These are phyloP conservation scores for Amanita rubescens DNA, from an alignment of 768 basidiomycete genomes.

Conservation along the genomic window DNA sequence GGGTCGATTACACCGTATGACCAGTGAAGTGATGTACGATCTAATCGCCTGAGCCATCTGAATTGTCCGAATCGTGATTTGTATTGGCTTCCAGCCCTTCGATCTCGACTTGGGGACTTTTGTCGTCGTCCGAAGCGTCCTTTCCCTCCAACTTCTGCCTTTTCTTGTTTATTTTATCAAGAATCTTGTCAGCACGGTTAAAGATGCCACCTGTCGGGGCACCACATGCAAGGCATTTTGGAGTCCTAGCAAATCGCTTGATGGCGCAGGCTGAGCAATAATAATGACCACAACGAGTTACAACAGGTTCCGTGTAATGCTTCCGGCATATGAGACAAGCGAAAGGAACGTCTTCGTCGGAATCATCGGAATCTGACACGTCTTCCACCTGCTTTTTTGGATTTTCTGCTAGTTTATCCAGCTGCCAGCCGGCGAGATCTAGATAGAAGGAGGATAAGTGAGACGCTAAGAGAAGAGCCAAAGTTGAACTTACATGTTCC, in stretches of 20 bases:
- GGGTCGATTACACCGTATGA: neutral
- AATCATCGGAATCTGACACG: conserved; percentile 55
- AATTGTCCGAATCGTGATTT: conserved; percentile 28
- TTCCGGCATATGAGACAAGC: conserved; percentile 98
- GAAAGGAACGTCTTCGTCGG: conserved; percentile 88
- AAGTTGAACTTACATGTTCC: conserved; percentile 68
- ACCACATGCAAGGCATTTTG: conserved; percentile 93
- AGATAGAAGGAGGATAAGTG: conserved; percentile 8
- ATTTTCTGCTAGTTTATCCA: conserved; percentile 86
- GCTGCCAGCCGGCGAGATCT: conserved; percentile 98
- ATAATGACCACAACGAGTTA: conserved; percentile 95
- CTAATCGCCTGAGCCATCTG: conserved; percentile 14
- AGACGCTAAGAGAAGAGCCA: conserved; percentile 4
- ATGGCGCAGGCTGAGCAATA: conserved; percentile 95
- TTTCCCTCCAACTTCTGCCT: conserved; percentile 49
- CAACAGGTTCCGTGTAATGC: conserved; percentile 90
- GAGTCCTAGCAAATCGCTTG: conserved; percentile 88
- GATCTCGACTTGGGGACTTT: conserved; percentile 42
- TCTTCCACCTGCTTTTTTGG: conserved; percentile 57
- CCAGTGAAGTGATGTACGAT: neutral
- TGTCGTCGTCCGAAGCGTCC: conserved; percentile 37
- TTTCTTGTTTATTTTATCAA: conserved; percentile 79
- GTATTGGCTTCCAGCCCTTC: conserved; percentile 42
- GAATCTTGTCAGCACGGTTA: conserved; percentile 89
- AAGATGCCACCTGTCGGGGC: conserved; percentile 93